phyloP scores from a whole-genome alignment of 2,329 filamentous ascomycete species.

The Ramularia collo-cygni region DNA sequence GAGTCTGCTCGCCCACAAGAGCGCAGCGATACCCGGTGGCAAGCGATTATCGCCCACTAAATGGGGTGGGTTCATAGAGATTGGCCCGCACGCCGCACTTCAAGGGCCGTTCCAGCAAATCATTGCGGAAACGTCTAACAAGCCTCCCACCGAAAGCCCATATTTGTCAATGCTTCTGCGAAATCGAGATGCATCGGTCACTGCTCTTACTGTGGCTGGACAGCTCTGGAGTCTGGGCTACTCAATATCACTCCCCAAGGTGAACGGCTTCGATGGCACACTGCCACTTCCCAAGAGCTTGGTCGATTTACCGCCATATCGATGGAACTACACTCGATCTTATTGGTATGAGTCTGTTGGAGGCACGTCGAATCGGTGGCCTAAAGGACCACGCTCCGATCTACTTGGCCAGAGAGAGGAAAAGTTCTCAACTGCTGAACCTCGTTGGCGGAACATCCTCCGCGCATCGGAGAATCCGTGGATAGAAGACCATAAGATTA shows the following conservation, averaged over 20 bases:
- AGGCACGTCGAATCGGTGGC: slow-evolving; percentile 4
- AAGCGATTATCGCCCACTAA: not conserved
- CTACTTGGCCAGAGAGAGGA: slow-evolving; percentile 23
- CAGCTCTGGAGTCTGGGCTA: not conserved
- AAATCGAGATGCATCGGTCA: not conserved
- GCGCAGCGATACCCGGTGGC: not conserved
- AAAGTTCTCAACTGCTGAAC: slow-evolving; percentile 3
- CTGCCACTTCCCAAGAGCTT: not conserved
- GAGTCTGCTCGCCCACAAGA: not conserved
- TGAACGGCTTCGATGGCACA: not conserved
- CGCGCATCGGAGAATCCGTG: slow-evolving; percentile 18
- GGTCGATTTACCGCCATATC: slow-evolving; percentile 3
- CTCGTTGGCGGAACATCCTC: slow-evolving; percentile 21
- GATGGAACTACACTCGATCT: slow-evolving; percentile 13
- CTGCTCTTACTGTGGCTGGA: not conserved
- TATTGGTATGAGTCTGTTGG: slow-evolving; percentile 12
- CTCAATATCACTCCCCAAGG: not conserved
- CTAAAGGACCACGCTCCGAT: slow-evolving; percentile 24
- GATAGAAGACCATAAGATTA: slow-evolving; percentile 19
- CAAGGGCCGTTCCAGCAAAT: slow-evolving; percentile 12
- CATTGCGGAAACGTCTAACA: not conserved
- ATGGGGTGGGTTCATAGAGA: slow-evolving; percentile 5
- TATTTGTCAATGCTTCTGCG: not conserved
- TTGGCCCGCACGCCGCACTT: slow-evolving; percentile 11
- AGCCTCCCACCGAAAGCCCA: not conserved